phyloP scores from a whole-genome alignment of 805 yeast species.

The Lachancea sp. region DNA sequence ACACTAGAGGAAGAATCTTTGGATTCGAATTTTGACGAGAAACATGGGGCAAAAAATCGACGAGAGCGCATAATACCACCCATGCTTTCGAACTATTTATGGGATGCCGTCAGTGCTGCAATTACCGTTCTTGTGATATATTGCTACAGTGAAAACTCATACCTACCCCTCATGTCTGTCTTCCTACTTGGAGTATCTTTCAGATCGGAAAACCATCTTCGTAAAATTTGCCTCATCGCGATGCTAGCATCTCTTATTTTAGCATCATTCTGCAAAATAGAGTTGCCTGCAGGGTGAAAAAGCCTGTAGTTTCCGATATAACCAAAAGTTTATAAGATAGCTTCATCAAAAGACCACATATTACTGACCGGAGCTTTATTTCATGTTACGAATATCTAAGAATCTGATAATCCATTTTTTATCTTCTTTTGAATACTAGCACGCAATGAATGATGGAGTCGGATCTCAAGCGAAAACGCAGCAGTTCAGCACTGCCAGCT shows the following conservation, averaged over 20 bases:
- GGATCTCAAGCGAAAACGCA: constrained; percentile 7
- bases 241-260: background rate
- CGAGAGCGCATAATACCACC: background rate
- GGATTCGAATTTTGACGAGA: background rate
- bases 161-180: background rate
- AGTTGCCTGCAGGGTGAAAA: too few relatives aligned
- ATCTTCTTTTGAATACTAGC: background rate
- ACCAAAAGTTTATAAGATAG: too few relatives aligned
- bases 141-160: background rate
- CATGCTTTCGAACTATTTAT: background rate
- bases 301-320: too few relatives aligned
- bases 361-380: too few relatives aligned
- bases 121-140: background rate
- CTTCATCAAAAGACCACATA: too few relatives aligned
- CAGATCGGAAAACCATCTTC: background rate
- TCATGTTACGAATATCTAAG: too few relatives aligned
- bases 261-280: background rate
- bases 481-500: constrained; percentile 9
- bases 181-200: background rate
- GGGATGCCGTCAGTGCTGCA: background rate
- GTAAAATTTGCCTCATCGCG: background rate
- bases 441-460: constrained; percentile 3
- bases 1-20: background rate
- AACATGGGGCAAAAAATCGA: background rate
- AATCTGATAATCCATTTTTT: background rate